Percentiles rank a stretch among this genome's conserved stretches.
These are phyloP conservation scores for Diaporthe destruens DNA, from an alignment of 2,329 filamentous ascomycete species.

Conservation along the genomic window DNA sequence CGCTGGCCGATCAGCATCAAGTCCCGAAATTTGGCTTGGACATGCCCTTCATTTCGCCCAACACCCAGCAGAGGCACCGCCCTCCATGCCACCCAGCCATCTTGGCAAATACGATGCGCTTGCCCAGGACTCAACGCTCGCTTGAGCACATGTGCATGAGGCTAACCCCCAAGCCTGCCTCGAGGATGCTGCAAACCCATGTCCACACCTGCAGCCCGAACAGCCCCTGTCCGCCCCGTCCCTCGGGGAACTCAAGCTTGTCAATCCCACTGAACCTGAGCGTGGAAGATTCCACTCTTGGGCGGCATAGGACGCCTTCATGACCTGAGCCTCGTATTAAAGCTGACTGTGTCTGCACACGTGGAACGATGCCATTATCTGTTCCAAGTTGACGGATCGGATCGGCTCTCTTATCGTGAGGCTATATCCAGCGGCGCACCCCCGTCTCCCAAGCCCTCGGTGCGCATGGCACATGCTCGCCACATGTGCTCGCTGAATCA, in stretches of 20 bases:
- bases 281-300: slow-evolving; percentile 12
- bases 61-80: slow-evolving; percentile 5
- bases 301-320: slow-evolving; percentile 3
- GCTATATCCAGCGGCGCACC: slow-evolving; percentile 18
- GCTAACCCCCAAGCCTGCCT: slow-evolving; percentile 28
- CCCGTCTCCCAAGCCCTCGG: slow-evolving; percentile 10
- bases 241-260: slow-evolving; percentile 18
- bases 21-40: slow-evolving; percentile 29
- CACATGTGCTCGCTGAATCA: slow-evolving; percentile 18
- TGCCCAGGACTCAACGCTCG: slow-evolving; percentile 27
- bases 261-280: slow-evolving; percentile 27
- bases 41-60: neutral
- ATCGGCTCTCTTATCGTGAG: slow-evolving; percentile 7
- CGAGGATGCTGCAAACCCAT: slow-evolving; percentile 20
- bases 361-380: slow-evolving; percentile 24
- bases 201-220: slow-evolving; percentile 20
- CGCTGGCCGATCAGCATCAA: slow-evolving; percentile 9
- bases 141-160: slow-evolving; percentile 32
- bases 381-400: neutral
- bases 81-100: slow-evolving; percentile 12
- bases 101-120: slow-evolving; percentile 28
- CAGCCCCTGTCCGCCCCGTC: slow-evolving; percentile 20
- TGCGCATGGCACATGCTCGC: neutral
- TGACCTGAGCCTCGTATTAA: slow-evolving; percentile 28
- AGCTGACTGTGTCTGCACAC: slow-evolving; percentile 30